Percentiles rank a stretch among this genome's conserved stretches.
Conservation (phyloP, 306 rosid genomes). For the Glycine tomentella region DNA sequence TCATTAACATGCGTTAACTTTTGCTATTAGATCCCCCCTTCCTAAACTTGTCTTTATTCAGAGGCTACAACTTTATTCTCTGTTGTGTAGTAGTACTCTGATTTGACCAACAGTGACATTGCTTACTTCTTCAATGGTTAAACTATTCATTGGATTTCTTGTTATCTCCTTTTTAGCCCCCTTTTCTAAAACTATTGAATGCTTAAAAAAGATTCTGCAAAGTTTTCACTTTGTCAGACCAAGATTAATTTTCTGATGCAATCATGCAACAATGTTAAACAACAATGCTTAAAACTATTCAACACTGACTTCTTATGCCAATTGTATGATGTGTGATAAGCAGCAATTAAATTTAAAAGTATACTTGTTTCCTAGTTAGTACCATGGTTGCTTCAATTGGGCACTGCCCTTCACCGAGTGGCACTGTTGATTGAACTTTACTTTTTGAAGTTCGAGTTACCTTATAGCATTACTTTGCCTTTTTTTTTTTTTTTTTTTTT, state of each 20-base stretch:
- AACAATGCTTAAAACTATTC: too few species aligned
- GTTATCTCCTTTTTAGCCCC: background rate
- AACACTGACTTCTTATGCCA: slow-evolving; percentile 31
- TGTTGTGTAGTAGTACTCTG: background rate
- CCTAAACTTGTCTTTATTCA: slow-evolving; percentile 12
- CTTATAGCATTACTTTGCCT: slow-evolving; percentile 12
- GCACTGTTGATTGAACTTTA: slow-evolving; percentile 21
- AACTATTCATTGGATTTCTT: slow-evolving; percentile 26
- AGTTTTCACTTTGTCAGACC: too few species aligned
- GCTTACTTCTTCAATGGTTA: slow-evolving; percentile 2
- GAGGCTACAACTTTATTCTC: slow-evolving; percentile 21
- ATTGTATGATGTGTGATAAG: slow-evolving; percentile 26
- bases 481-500: background rate
- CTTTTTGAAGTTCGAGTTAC: too few species aligned
- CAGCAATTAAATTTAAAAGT: too few species aligned
- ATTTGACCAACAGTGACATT: slow-evolving; percentile 31
- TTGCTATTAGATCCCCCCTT: slow-evolving; percentile 35
- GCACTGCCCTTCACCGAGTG: slow-evolving; percentile 23
- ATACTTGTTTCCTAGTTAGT: too few species aligned
- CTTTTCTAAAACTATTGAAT: background rate
- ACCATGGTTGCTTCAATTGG: too few species aligned
- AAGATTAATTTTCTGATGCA: slow-evolving; percentile 33
- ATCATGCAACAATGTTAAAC: too few species aligned
- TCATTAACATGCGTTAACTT: too few species aligned
- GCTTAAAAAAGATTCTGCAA: slow-evolving; percentile 37